These are phyloP conservation scores for Cornus suecica DNA, from an alignment of 148 eudicot species.

Conservation along the genomic window DNA sequence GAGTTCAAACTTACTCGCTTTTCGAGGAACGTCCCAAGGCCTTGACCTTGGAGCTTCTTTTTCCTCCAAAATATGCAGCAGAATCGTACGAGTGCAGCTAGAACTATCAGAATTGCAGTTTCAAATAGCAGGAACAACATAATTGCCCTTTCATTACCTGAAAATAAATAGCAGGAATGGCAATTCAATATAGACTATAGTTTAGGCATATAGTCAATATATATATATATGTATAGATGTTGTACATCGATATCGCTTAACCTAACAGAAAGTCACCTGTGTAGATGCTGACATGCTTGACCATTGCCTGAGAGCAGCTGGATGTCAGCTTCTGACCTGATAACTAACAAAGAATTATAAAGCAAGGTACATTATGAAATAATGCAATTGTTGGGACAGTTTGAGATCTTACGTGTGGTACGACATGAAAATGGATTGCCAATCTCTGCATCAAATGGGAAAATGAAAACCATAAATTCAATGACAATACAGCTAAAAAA, in stretches of 20 bases:
- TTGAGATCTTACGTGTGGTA: conserved; percentile 43
- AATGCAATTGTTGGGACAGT: not conserved
- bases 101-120: conserved; percentile 44
- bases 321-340: conserved; percentile 68
- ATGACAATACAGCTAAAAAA: not conserved
- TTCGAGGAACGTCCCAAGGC: conserved; percentile 75
- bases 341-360: not conserved
- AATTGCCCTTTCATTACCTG: conserved; percentile 75
- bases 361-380: not conserved
- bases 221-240: not conserved
- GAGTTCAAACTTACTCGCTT: conserved; percentile 62
- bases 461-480: conserved; percentile 6
- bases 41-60: conserved; percentile 69
- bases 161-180: not conserved
- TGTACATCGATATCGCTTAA: not conserved
- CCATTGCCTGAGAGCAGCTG: conserved; percentile 56
- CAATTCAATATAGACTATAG: not conserved
- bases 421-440: conserved; percentile 68
- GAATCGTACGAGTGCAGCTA: conserved; percentile 56
- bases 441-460: conserved; percentile 43
- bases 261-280: conserved; percentile 45
- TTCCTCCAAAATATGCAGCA: conserved; percentile 89
- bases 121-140: conserved; percentile 66
- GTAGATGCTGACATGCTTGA: conserved; percentile 52
- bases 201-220: not conserved